These are phyloP conservation scores for Penicillium freii DNA, from an alignment of 2,329 filamentous ascomycete species.

Conservation along the genomic window DNA sequence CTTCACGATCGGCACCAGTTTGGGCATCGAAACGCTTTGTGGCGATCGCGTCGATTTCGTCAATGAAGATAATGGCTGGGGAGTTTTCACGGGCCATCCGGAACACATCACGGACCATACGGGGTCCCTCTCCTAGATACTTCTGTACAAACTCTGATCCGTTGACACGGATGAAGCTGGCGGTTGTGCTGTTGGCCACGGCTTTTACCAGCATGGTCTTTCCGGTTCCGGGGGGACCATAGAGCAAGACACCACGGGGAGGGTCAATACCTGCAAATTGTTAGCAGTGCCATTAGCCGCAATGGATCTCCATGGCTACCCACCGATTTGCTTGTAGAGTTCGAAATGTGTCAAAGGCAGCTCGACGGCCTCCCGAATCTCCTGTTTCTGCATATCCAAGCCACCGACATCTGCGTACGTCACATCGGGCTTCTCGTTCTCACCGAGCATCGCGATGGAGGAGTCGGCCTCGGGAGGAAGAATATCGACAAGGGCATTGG, in stretches of 20 bases:
- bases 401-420: conserved; percentile 98
- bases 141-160: conserved; percentile 99
- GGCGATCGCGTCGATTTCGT: conserved; percentile 97
- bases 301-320: conserved; percentile 7
- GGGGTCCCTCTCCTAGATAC: conserved; percentile 93
- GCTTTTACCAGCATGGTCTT: conserved; percentile 99
- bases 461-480: conserved; percentile 98
- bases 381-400: conserved; percentile 99
- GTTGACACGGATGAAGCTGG: conserved; percentile 96
- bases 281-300: conserved; percentile 20
- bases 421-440: conserved; percentile 96
- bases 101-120: conserved; percentile 99
- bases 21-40: conserved; percentile 99
- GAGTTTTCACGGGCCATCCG: conserved; percentile 98
- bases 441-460: conserved; percentile 95
- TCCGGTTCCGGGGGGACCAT: conserved; percentile 91
- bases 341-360: conserved; percentile 96
- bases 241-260: conserved; percentile 90
- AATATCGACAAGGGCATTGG: conserved; percentile 97
- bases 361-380: conserved; percentile 97
- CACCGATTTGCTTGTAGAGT: conserved; percentile 96
- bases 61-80: conserved; percentile 98
- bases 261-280: conserved; percentile 70
- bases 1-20: conserved; percentile 95
- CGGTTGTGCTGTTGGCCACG: conserved; percentile 95